A percentile compares a stretch with the other conserved stretches of the same genome.
phyloP scores from a whole-genome alignment of 352 stramenopile genomes.

The Phytophthora kernoviae region DNA sequence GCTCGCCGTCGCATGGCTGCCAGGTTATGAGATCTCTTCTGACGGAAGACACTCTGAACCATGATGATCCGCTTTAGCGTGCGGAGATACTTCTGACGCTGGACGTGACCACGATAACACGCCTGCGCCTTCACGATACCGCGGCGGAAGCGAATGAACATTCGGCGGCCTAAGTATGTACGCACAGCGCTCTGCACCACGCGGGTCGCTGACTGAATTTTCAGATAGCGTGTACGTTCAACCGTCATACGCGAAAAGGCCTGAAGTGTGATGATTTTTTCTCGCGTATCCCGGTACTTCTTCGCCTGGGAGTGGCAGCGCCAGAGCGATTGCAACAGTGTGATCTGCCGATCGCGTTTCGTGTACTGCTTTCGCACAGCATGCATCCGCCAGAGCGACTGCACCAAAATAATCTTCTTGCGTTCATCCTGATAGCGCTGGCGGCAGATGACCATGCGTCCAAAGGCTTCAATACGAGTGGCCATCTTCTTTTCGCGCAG shows the following conservation, averaged over 20 bases:
- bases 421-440: constrained; percentile 63
- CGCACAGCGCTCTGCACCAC: constrained; percentile 79
- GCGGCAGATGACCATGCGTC: constrained; percentile 80
- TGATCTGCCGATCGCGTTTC: constrained; percentile 52
- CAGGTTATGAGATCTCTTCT: constrained; percentile 56
- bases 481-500: constrained; percentile 89
- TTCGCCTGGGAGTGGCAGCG: constrained; percentile 60
- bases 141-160: constrained; percentile 66
- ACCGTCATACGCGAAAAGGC: constrained; percentile 73
- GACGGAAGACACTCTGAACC: constrained; percentile 80
- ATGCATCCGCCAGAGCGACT: constrained; percentile 86
- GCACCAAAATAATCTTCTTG: constrained; percentile 74
- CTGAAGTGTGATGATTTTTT: constrained; percentile 72
- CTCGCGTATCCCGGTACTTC: constrained; percentile 58
- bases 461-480: constrained; percentile 83
- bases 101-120: constrained; percentile 55
- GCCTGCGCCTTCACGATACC: constrained; percentile 78
- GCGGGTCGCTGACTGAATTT: constrained; percentile 49
- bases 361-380: constrained; percentile 58
- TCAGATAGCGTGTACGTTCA: constrained; percentile 56
- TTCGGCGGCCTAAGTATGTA: constrained; percentile 64
- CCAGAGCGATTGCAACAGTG: constrained; percentile 84
- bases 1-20: constrained; percentile 61
- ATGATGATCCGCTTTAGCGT: constrained; percentile 54
- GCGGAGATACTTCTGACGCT: constrained; percentile 68